phyloP scores from a whole-genome alignment of 352 stramenopile species.

The Hyaloperonospora arabidopsidis region DNA sequence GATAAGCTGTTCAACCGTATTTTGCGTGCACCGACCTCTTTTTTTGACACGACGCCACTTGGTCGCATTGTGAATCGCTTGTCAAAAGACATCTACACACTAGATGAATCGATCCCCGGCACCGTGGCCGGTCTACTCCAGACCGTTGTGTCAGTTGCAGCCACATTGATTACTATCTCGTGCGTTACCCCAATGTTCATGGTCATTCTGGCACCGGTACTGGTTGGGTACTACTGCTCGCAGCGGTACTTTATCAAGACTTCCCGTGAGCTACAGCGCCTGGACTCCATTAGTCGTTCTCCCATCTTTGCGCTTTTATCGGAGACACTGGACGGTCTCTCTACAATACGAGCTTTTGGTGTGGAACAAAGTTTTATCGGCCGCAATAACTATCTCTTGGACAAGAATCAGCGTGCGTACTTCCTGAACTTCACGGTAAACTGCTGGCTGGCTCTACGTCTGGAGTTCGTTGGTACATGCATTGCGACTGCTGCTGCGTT shows the following conservation, averaged over 20 bases:
- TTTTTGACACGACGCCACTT: constrained; percentile 62
- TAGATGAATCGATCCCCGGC: constrained; percentile 41
- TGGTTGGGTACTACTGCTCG: constrained; percentile 11
- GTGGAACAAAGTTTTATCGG: constrained; percentile 26
- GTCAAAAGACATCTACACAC: constrained; percentile 50
- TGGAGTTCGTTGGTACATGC: constrained; percentile 16
- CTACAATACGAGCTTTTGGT: constrained; percentile 80
- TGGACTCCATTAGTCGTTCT: constrained; percentile 83
- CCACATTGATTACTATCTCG: constrained; percentile 16
- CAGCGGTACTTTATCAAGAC: constrained; percentile 75
- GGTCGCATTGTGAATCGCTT: constrained; percentile 65
- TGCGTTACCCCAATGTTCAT: constrained; percentile 34
- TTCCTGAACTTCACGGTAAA: constrained; percentile 78
- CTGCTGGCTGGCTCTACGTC: constrained; percentile 11
- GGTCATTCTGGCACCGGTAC: constrained; percentile 31
- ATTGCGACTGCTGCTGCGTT: constrained; percentile 52
- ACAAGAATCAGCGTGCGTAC: constrained; percentile 75
- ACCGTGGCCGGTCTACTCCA: constrained; percentile 15
- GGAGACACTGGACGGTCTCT: constrained; percentile 88
- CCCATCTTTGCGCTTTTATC: constrained; percentile 90
- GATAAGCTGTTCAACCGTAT: constrained; percentile 47
- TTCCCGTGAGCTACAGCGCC: constrained; percentile 87
- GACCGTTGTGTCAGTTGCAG: constrained; percentile 13
- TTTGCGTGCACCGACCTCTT: constrained; percentile 36
- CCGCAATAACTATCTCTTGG: constrained; percentile 27